A percentile compares a stretch with the other conserved stretches of the same genome.
phyloP scores from a whole-genome alignment of 176 grass and related monocot species.

The Aegilops sharonensis region DNA sequence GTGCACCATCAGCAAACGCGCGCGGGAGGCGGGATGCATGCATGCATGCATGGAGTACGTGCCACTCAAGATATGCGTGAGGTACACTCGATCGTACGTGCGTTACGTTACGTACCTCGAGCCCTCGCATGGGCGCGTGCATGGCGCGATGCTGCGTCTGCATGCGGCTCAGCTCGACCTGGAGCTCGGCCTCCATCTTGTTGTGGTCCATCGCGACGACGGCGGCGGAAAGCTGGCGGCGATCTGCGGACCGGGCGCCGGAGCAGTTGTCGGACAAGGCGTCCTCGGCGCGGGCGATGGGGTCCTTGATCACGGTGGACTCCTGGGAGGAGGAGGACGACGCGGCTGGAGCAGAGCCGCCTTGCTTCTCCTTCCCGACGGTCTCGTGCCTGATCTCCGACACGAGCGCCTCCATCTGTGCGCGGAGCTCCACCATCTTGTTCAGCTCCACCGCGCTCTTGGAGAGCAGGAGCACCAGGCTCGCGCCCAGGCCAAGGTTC shows the following conservation, averaged over 20 bases:
- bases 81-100: background rate
- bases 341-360: background rate
- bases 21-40: background rate
- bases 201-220: conserved; percentile 45
- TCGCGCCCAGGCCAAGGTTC: conserved; percentile 74
- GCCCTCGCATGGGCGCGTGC: conserved; percentile 21
- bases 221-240: background rate
- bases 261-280: conserved; percentile 40
- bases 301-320: conserved; percentile 43
- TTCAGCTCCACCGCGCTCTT: conserved; percentile 79
- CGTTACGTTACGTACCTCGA: conserved; percentile 34
- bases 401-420: conserved; percentile 78
- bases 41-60: background rate
- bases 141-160: conserved; percentile 8
- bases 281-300: conserved; percentile 42
- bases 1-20: background rate
- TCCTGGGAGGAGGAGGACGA: conserved; percentile 13
- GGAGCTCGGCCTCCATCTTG: conserved; percentile 73
- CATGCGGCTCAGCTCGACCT: conserved; percentile 54
- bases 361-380: conserved; percentile 9
- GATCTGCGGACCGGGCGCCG: background rate
- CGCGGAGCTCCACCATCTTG: conserved; percentile 79
- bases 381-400: conserved; percentile 55
- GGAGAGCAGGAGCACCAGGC: conserved; percentile 70
- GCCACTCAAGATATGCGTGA: background rate